Evolutionary conservation across 306 rosid genomes (phyloP), one percentile per base, ranked within the genome.

Genomic region (Cicer bijugum): DNA sequence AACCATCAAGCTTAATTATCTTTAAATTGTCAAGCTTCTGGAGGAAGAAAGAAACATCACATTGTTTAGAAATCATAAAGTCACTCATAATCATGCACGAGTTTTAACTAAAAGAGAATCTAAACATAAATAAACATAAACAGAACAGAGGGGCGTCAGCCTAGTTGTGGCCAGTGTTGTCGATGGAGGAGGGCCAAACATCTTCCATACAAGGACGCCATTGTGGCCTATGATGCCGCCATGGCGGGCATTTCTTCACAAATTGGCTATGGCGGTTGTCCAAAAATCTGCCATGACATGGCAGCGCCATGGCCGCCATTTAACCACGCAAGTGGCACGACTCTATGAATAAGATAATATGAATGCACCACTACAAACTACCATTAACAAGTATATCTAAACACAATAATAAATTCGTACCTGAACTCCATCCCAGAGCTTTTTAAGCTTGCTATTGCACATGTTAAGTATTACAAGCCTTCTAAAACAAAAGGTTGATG

Each of bases 381-480:
- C 15, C 20, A n/a, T 6, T 50, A 14, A 46, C 51, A 46, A 11
- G 16, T 47, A 51, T 7, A 37, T 7, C 3, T 4, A 63, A 17
- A 66, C 12, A 43, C 11, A 23, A 20, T 11, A 68, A 1, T 14
- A 10, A 9, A 62, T n/a, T 0, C 5, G 1, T 47, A 68, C 73
- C 73, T 48, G 73, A n/a, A 68, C 17, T 68, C 73, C 73, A 47
- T 48, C 45, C 59, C 73, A 68, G 0, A 68, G 59, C 33, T 48
- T 68, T 47, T 2, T 28, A 47, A 69, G 15, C 5, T 33, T 8
- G 67, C 72, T 75, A 0, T 0, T 0, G 0, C 0, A 1, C 76
- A 80, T 59, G 6, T 0, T 4, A 60, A 80, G 19, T 8, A 6
- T 1, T n/a, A 71, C 66, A 40, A 71, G 75, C 9, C 0, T 19